These are phyloP conservation scores for Tilletia indica DNA, from an alignment of 1,284 basidiomycete genomes.

Conservation along the genomic window DNA sequence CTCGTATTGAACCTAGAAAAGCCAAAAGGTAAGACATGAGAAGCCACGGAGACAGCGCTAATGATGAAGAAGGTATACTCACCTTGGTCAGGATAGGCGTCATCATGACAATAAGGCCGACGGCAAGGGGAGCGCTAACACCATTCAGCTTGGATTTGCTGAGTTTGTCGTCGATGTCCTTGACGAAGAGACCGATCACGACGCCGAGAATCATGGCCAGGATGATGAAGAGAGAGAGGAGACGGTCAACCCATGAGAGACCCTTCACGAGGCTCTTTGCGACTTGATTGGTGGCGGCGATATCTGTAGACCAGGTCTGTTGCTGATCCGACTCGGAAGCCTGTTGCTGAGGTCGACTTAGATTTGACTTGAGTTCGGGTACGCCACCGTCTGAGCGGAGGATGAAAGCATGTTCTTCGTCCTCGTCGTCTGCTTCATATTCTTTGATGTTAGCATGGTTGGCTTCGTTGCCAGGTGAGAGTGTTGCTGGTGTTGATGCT, in stretches of 20 bases:
- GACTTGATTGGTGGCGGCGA: neutral
- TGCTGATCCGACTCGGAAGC: too few relatives aligned
- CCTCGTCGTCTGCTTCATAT: neutral
- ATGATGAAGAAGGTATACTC: constrained; percentile 22
- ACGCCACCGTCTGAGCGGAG: constrained; percentile 12
- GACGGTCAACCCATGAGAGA: constrained; percentile 63
- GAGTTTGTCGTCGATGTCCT: constrained; percentile 38
- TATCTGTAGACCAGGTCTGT: neutral
- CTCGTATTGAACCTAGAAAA: constrained; percentile 76
- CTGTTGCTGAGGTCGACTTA: too few relatives aligned
- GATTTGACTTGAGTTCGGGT: neutral
- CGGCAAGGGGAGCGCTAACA: constrained; percentile 49
- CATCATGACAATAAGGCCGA: constrained; percentile 76
- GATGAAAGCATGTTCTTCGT: neutral
- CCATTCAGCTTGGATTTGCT: constrained; percentile 52
- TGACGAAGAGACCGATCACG: constrained; percentile 64
- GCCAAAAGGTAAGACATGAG: constrained; percentile 60
- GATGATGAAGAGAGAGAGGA: constrained; percentile 71
- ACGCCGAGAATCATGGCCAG: constrained; percentile 77
- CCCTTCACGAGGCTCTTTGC: neutral
- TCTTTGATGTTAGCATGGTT: too few relatives aligned
- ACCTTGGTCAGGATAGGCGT: constrained; percentile 72
- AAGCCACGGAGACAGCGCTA: constrained; percentile 32
- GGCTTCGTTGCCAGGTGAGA: too few relatives aligned
- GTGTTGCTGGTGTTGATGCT: too few relatives aligned